Percentiles rank a stretch among this genome's conserved stretches.
These are phyloP conservation scores for Phaeosphaeriaceae sp. DNA, from an alignment of 2,329 filamentous ascomycete genomes.

Conservation along the genomic window DNA sequence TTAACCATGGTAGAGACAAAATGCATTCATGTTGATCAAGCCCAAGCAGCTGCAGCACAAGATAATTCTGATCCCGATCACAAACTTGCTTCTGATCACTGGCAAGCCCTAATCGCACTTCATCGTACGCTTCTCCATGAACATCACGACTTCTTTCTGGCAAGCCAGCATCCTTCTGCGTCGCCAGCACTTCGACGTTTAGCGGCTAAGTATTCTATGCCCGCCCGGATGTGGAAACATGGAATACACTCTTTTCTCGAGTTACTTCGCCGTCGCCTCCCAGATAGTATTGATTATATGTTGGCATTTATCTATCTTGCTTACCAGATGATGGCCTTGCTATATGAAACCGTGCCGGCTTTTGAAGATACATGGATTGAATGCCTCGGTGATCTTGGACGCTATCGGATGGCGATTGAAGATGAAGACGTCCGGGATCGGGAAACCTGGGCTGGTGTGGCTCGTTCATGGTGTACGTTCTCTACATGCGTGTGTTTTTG, in stretches of 20 bases:
- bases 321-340: conserved; percentile 86
- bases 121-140: conserved; percentile 83
- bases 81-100: conserved; percentile 69
- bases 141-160: conserved; percentile 70
- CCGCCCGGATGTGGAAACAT: conserved; percentile 91
- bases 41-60: conserved; percentile 62
- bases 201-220: conserved; percentile 86
- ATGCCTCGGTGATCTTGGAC: conserved; percentile 82
- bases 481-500: neutral
- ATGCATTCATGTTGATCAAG: conserved; percentile 81
- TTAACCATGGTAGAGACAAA: conserved; percentile 87
- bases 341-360: conserved; percentile 82
- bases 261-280: conserved; percentile 68
- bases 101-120: conserved; percentile 81
- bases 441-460: conserved; percentile 82
- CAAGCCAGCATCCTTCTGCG: conserved; percentile 80
- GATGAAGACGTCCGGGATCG: conserved; percentile 76
- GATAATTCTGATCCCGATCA: conserved; percentile 53
- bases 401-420: conserved; percentile 92
- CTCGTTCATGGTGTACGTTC: conserved; percentile 75
- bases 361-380: conserved; percentile 95
- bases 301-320: conserved; percentile 86
- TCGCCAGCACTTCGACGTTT: conserved; percentile 70
- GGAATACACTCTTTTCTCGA: conserved; percentile 88
- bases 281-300: conserved; percentile 85